Evolutionary conservation across 2,329 filamentous ascomycete species (phyloP).

Genomic region (Fusarium zealandicum): DNA sequence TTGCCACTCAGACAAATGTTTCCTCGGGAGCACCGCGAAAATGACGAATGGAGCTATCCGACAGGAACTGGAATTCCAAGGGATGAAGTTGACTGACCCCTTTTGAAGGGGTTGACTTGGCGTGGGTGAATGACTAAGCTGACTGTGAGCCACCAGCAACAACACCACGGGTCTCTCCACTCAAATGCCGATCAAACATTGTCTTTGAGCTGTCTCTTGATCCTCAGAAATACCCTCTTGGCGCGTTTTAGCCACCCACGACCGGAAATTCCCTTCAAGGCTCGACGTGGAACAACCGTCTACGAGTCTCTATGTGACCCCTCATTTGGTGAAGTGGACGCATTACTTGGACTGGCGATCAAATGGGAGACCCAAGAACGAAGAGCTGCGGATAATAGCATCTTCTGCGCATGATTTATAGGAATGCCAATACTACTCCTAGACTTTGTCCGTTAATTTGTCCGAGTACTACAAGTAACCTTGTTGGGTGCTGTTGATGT

Average conservation of each 20-base stretch:
- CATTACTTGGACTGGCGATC: neutral
- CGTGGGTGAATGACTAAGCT: slow-evolving; percentile 32
- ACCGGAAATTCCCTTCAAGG: neutral
- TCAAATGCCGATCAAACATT: slow-evolving; percentile 3
- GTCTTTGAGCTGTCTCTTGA: neutral
- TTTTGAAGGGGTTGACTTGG: slow-evolving; percentile 26
- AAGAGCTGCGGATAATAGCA: too few relatives aligned
- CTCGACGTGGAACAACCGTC: neutral
- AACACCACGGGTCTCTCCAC: neutral
- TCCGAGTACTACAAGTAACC: too few relatives aligned
- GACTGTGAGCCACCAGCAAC: neutral
- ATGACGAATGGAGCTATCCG: slow-evolving; percentile 21
- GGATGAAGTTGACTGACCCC: slow-evolving; percentile 37
- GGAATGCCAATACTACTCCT: too few relatives aligned
- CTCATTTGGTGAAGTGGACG: neutral
- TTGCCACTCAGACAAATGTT: neutral
- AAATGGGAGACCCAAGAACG: neutral
- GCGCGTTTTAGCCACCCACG: neutral
- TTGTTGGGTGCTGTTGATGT: too few relatives aligned
- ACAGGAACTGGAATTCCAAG: slow-evolving; percentile 37
- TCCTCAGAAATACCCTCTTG: neutral
- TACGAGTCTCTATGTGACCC: too few relatives aligned
- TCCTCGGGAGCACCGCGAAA: slow-evolving; percentile 4
- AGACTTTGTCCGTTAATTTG: too few relatives aligned
- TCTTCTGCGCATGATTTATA: too few relatives aligned